Evolutionary conservation across 805 yeast species (phyloP).

Genomic region (Lipomyces yamadae): DNA sequence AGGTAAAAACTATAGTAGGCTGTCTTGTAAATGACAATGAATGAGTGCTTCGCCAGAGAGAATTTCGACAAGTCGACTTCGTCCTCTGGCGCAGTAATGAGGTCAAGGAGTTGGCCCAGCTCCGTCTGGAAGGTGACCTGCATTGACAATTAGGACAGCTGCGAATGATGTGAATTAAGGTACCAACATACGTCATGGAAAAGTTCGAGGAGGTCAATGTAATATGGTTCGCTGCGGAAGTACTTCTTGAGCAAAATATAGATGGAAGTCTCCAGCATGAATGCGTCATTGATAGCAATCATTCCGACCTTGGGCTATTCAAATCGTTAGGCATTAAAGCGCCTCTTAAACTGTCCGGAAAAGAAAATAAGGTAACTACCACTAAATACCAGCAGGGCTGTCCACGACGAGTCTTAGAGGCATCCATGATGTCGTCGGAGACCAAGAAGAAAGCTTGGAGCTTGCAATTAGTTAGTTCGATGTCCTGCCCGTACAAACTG

Average conservation of each 20-base stretch:
- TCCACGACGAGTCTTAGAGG: constrained; percentile 94
- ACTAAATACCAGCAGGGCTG: constrained; percentile 95
- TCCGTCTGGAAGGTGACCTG: constrained; percentile 93
- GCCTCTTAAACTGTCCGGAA: background rate
- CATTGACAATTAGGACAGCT: background rate
- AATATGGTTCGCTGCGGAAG: constrained; percentile 79
- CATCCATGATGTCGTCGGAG: constrained; percentile 98
- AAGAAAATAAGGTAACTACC: constrained; percentile 14
- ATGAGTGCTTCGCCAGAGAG: constrained; percentile 86
- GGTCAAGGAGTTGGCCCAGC: constrained; percentile 92
- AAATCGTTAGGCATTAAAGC: background rate
- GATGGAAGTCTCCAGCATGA: constrained; percentile 94
- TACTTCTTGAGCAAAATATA: constrained; percentile 86
- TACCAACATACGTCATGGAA: constrained; percentile 68
- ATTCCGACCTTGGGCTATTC: constrained; percentile 71
- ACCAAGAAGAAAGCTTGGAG: constrained; percentile 96
- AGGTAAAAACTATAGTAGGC: constrained; percentile 96
- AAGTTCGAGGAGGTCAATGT: constrained; percentile 86
- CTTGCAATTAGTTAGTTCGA: constrained; percentile 1
- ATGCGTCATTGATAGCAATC: constrained; percentile 96
- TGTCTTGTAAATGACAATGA: constrained; percentile 94
- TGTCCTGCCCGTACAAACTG: background rate
- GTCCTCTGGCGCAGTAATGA: constrained; percentile 97
- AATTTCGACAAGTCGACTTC: constrained; percentile 86
- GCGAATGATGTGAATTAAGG: background rate